Conservation (phyloP, 2,329 filamentous ascomycete genomes). For the Tolypocladium ophioglossoides region DNA sequence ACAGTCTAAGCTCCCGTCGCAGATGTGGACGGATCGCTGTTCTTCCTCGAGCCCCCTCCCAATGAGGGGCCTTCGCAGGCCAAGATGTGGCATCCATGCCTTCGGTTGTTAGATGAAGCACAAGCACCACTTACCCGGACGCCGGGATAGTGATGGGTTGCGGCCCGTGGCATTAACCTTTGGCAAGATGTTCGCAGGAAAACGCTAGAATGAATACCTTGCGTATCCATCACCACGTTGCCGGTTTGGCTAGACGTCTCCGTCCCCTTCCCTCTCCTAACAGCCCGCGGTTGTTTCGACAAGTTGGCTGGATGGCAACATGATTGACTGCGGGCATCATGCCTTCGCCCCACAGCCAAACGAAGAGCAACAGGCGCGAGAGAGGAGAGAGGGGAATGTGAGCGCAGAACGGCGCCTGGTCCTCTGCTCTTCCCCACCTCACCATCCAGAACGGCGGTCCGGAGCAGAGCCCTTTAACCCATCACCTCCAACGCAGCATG, state of each 20-base stretch:
- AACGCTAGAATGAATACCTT: too few species aligned
- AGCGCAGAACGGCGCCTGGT: constrained; percentile 7
- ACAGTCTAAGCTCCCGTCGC: constrained; percentile 1
- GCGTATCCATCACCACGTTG: neutral
- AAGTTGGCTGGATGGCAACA: neutral
- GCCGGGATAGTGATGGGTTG: neutral
- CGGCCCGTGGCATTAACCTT: neutral
- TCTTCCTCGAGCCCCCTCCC: neutral
- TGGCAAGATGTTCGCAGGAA: neutral
- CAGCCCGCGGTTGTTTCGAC: neutral
- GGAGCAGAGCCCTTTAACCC: too few species aligned
- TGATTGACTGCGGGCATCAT: neutral
- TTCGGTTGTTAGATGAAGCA: too few species aligned
- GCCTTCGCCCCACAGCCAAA: neutral
- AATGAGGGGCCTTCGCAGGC: too few species aligned
- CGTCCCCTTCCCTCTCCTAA: neutral
- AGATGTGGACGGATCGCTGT: constrained; percentile 2
- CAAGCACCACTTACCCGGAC: too few species aligned
- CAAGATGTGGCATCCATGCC: too few species aligned
- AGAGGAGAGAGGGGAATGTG: constrained; percentile 1
- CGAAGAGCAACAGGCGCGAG: neutral
- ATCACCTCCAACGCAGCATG: too few species aligned
- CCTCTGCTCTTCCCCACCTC: neutral
- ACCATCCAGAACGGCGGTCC: too few species aligned
- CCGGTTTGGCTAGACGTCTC: neutral